Base-by-base conservation (phyloP, 2,329 filamentous ascomycete species). In the Penicillium sclerotiorum region DNA sequence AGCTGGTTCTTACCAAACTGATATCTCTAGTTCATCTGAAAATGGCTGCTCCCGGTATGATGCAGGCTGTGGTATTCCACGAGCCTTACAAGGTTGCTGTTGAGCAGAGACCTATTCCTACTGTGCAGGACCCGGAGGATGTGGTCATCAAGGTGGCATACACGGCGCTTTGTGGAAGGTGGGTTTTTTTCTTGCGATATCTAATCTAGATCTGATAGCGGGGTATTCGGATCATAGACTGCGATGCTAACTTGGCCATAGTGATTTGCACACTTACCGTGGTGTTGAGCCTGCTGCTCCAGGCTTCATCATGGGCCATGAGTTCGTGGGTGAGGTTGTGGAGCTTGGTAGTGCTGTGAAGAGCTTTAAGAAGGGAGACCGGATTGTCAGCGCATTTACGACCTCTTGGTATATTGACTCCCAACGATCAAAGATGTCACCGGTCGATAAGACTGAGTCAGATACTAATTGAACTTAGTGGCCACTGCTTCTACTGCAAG, bases 41-140 rank as follows among this genome's bases (percentile, higher is more conserved):
- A 20, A 42, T 42, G 38, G 11, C 50, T 12, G 42, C 27, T 17
- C 30, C 52, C 15, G 57, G 53, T 50, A 89, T 82, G 0, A 96
- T 96, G 92, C 88, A 89, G 70, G 90, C 90, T 23, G 89, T 96
- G 23, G 82, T 96, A 47, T 95, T 96, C 74, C 86, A 93, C 55
- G 90, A 87, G 2, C 87, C 88, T 4, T 79, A 82, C 63, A 84
- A 89, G 64, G 80, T 95, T 47, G 86, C 81, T 1, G 73, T 96
- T 47, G 87, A 95, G 73, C 84, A 94, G 52, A 81, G 89, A 17
- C 90, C 90, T 0, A 80, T 93, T 11, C 92, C 92, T 1, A 81
- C 83, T 58, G 80, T 96, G 56, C 78, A 86, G 60, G 79, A 89
- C 51, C 79, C 83, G 5, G 81, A 79, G 49, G 92, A 96, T 67